A percentile compares a stretch with the other conserved stretches of the same genome.
phyloP scores from a whole-genome alignment of 768 basidiomycete species.

The Mrakia blollopis region DNA sequence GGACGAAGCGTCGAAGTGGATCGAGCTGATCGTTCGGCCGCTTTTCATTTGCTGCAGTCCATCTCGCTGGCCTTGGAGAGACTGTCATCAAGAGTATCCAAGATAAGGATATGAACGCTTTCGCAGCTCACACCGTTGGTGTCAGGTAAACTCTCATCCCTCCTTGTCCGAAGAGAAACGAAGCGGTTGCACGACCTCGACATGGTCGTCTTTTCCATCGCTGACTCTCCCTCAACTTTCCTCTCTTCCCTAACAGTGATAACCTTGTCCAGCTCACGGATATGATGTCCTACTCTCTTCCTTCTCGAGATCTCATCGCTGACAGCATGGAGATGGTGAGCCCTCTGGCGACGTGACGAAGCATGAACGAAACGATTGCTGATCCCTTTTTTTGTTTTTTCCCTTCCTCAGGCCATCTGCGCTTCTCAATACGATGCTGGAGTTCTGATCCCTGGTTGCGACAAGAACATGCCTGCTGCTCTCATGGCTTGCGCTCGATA shows the following conservation, averaged over 20 bases:
- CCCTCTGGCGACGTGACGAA: not conserved
- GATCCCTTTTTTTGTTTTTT: not conserved
- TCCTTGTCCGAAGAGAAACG: not conserved
- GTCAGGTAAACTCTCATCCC: slow-evolving; percentile 54
- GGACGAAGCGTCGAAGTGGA: not conserved
- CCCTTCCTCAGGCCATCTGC: not conserved
- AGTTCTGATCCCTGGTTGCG: slow-evolving; percentile 36
- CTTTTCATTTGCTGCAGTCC: not conserved
- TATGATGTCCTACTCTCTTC: slow-evolving; percentile 62
- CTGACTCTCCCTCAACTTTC: not conserved
- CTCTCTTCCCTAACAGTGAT: slow-evolving; percentile 51
- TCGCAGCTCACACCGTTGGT: slow-evolving; percentile 56
- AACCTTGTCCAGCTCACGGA: slow-evolving; percentile 87
- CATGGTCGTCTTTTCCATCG: no score
- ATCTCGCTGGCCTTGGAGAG: slow-evolving; percentile 13
- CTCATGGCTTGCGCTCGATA: slow-evolving; percentile 40
- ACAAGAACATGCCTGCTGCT: slow-evolving; percentile 42
- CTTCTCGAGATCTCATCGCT: slow-evolving; percentile 81
- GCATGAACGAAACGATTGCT: not conserved
- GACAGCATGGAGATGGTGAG: slow-evolving; percentile 78
- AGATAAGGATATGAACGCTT: slow-evolving; percentile 2
- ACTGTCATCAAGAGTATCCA: not conserved
- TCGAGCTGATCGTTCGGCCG: not conserved
- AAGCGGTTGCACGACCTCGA: not conserved
- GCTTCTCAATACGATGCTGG: slow-evolving; percentile 35